Evolutionary conservation across 352 stramenopile species (phyloP), one percentile per base, ranked within the genome.

Genomic region (Saprolegnia parasitica): DNA sequence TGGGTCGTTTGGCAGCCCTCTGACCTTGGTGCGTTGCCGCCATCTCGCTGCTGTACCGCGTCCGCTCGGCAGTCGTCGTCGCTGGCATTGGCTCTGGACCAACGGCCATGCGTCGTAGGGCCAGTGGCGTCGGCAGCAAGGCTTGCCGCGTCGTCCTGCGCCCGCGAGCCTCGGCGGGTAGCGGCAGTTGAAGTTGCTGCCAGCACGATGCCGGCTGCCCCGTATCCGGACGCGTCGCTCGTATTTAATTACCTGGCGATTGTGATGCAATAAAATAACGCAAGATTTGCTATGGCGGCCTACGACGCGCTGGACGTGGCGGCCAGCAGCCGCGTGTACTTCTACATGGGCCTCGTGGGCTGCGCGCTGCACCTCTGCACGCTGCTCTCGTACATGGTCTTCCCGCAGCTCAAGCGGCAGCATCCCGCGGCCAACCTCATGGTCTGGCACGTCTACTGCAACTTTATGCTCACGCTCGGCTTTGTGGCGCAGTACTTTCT

Each of bases 391-490:
- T 95, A 86, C 61, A 76, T 90, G 39, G 72, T 87, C 29, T 75
- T 92, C 49, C 83, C 86, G 16, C 88, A 80, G 65, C 86, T 95
- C 74, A 86, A 86, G 52, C 80, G 81, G 65, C 86, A 95, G 57
- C 86, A 95, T 67, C 86, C 86, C 26, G 84, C 83, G 13, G 86
- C 83, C 1, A 67, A 84, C 42, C 76, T 95, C 66, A 81, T 95
- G n/a, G 72, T 88, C 66, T 95, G 84, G 84, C 86, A 95, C 45
- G 84, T 84, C 26, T 71, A 77, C 47, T 90, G 81, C 54, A 81
- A 79, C 0, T 73, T 91, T 57, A 79, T 95, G 73, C 72, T 76
- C 49, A 81, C 76, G 24, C 46, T 79, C 13, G 84, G 86, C 29
- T 87, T 88, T 54, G 67, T 95, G 24, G 71, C 80, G 29, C 72